phyloP scores from a whole-genome alignment of 495 filamentous ascomycete genomes.

The Aspergillus steynii region DNA sequence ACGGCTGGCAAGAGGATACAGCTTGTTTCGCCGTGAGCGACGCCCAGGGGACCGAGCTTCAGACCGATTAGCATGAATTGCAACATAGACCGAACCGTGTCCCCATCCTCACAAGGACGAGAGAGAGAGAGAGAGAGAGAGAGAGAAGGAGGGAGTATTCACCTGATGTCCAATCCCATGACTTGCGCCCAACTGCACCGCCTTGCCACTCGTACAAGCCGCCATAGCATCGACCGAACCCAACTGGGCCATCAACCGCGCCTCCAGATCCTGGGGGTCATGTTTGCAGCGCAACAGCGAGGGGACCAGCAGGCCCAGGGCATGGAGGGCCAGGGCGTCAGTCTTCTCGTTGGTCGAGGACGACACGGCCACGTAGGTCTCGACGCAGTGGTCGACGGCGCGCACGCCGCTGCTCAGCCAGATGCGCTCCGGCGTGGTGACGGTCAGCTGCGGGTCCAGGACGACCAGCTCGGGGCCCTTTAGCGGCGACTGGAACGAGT shows the following conservation, averaged over 20 bases:
- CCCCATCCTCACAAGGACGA: background rate
- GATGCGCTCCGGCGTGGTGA: constrained; percentile 56
- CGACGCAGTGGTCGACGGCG: constrained; percentile 66
- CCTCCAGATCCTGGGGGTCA: constrained; percentile 44
- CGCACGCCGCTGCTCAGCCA: constrained; percentile 65
- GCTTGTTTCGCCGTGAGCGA: constrained; percentile 66
- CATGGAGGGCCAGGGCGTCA: constrained; percentile 43
- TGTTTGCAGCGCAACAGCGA: constrained; percentile 51
- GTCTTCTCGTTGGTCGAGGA: constrained; percentile 32
- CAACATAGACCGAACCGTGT: background rate
- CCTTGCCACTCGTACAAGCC: constrained; percentile 40
- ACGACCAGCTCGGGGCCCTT: constrained; percentile 56
- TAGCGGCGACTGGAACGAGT: constrained; percentile 46
- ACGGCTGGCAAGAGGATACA: constrained; percentile 64
- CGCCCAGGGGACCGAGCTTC: constrained; percentile 60
- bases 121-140: background rate
- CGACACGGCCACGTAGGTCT: constrained; percentile 52
- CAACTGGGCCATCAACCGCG: constrained; percentile 52
- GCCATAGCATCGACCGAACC: constrained; percentile 59
- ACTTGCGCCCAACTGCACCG: constrained; percentile 55
- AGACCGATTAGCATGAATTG: background rate
- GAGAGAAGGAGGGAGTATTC: constrained; percentile 6
- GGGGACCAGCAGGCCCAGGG: constrained; percentile 50
- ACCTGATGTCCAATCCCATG: constrained; percentile 69
- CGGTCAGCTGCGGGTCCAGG: constrained; percentile 55